Base-by-base conservation (phyloP, 192 early-diverging fungal genomes). In the Borealophlyctis nickersoniae region DNA sequence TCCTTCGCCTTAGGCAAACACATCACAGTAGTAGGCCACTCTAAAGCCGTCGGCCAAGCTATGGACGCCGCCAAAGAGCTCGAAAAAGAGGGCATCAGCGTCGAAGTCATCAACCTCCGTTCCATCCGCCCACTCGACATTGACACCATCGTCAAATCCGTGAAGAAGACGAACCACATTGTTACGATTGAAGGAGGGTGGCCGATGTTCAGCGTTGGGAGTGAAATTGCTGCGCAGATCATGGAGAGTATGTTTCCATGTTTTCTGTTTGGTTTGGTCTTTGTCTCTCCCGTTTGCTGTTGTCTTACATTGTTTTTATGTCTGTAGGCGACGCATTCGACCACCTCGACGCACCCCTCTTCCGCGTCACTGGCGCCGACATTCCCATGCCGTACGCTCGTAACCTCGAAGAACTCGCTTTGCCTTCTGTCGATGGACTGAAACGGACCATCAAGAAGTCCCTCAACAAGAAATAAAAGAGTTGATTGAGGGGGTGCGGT, bases 161-260 rank as follows among this genome's bases (percentile, higher is more conserved):
- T 98, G 66, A 97, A 96, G 85, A 96, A 97, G 87, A 98, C 96
- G 69, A 95, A 97, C 88, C 91, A 86, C 71, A 75, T 98, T 45
- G 86, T 98, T 61, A 93, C 94, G 24, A 92, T 97, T 52, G 94
- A 98, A 76, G 88, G 91, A 66, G 96, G 94, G 51, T 98, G 91
- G 90, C 93, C 96, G 32, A 79, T 85, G 69, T 96, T 91, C 68
- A 92, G 94, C 68, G 88, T 96, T 60, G 96, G 96, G 61, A 88
- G 88, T 32, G 96, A 98, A 81, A 90, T 98, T 65, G 85, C 88
- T 63, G 96, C 94, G 52, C 90, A 93, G 78, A 90, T 93, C 61
- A 93, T 98, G 92, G 96, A 98, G 86, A 87, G 78, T 81, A 30
- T 67, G 73, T 80, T 30, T 53, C 7, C 11, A 66, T n/a, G 31